These are phyloP conservation scores for Mediolabrus comicus DNA, from an alignment of 108 stramenopile genomes.

Conservation along the genomic window DNA sequence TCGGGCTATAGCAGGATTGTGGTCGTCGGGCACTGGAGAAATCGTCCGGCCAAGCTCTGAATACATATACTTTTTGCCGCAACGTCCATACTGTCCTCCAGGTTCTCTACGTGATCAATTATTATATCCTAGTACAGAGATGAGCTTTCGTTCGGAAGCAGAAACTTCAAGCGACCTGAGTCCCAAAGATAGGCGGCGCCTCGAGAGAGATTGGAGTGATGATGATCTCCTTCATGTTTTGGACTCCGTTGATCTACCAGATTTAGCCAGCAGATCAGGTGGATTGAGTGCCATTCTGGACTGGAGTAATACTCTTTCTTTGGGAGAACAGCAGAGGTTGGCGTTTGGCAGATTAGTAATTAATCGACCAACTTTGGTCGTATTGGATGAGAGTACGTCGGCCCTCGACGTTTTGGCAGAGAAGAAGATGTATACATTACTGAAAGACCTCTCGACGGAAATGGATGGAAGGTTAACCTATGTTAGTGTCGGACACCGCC, in stretches of 20 bases:
- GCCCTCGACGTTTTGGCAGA: slow-evolving; percentile 76
- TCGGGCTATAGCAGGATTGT: slow-evolving; percentile 83
- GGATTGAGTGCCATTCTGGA: slow-evolving; percentile 52
- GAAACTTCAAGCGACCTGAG: slow-evolving; percentile 19
- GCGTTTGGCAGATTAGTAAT: slow-evolving; percentile 72
- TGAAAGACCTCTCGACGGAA: slow-evolving; percentile 33
- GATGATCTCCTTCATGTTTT: slow-evolving; percentile 38
- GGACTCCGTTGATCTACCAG: slow-evolving; percentile 44
- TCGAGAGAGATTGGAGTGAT: slow-evolving; percentile 40
- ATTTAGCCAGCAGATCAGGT: slow-evolving; percentile 47
- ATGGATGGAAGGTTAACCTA: slow-evolving; percentile 38
- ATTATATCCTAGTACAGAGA: slow-evolving; percentile 59
- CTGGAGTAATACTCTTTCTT: slow-evolving; percentile 68
- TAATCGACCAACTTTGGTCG: slow-evolving; percentile 60
- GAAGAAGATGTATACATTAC: slow-evolving; percentile 59
- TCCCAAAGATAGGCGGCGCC: slow-evolving; percentile 21
- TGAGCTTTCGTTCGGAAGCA: slow-evolving; percentile 15
- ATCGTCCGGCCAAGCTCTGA: slow-evolving; percentile 57
- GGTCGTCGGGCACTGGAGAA: slow-evolving; percentile 66
- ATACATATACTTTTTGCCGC: slow-evolving; percentile 84
- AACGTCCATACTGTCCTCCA: slow-evolving; percentile 80
- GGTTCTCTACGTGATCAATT: slow-evolving; percentile 80
- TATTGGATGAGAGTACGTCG: slow-evolving; percentile 78
- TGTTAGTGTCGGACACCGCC: slow-evolving; percentile 84
- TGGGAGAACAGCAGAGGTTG: slow-evolving; percentile 81